Conservation (phyloP, 2,329 filamentous ascomycete genomes). For the Nectriaceae sp. region DNA sequence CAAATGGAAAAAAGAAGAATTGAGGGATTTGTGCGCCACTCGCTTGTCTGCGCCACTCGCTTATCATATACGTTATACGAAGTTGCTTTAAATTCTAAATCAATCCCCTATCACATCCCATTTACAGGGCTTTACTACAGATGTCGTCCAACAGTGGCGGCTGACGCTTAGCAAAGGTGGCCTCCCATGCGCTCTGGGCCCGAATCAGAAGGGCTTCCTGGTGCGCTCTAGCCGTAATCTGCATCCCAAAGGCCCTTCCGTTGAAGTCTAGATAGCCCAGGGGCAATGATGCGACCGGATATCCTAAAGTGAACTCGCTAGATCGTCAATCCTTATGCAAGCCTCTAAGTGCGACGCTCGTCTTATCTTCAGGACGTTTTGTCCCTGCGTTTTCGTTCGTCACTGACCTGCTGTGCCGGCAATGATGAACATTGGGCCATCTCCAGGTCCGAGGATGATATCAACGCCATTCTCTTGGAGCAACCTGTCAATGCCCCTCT, state of each 20-base stretch:
- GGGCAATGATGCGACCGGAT: conserved; percentile 13
- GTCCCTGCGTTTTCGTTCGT: too few species aligned
- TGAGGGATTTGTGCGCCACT: too few species aligned
- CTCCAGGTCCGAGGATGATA: conserved; percentile 14
- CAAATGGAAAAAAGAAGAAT: too few species aligned
- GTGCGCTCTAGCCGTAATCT: conserved; percentile 5
- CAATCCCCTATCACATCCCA: too few species aligned
- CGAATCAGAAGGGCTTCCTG: conserved; percentile 13
- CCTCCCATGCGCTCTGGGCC: conserved; percentile 12
- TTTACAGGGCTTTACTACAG: too few species aligned
- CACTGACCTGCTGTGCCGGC: conserved; percentile 6
- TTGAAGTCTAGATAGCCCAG: conserved; percentile 13
- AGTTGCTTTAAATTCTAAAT: too few species aligned
- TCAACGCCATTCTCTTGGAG: conserved; percentile 13
- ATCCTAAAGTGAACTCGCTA: conserved; percentile 7
- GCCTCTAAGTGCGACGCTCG: neutral
- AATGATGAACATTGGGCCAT: conserved; percentile 5
- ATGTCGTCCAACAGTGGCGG: conserved; percentile 1
- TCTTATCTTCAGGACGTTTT: neutral
- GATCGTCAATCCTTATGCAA: neutral
- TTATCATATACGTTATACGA: too few species aligned
- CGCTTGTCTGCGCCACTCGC: too few species aligned
- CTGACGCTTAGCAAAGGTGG: conserved; percentile 3
- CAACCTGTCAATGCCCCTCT: conserved; percentile 9
- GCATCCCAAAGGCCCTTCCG: conserved; percentile 10